Evolutionary conservation across 768 basidiomycete species (phyloP), one percentile per base, ranked within the genome.

Genomic region (Amanita subjunquillea): DNA sequence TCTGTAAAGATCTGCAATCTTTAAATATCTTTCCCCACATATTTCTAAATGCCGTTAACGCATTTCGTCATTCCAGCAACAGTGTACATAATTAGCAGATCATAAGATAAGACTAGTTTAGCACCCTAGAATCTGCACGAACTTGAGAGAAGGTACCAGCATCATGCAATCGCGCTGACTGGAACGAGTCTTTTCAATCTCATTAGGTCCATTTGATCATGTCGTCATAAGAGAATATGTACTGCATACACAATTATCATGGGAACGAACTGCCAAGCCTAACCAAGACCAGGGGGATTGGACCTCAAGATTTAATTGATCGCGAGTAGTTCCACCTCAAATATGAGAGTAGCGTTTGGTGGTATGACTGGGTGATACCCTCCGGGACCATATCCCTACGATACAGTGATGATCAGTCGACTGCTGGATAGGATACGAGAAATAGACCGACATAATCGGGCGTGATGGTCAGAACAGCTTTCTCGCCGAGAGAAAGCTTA

Each of bases 331-430:
- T 93, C 87, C 49, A 94, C 87, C 68, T 91, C 88, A 62, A 93
- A 93, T 55, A 68, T 75, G 65, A 94, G 76, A 10, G 77, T 81
- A 4, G 87, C 64, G 63, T 91, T 82, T 58, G 84, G 63, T 10
- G 89, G 89, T 65, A 92, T 92, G 56, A 86, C 72, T 17, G 86
- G 86, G 7, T 83, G 81, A 68, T 85, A 90, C 6, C 91, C 90
- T 17, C 83, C 76, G 23, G 67, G 20, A 12, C 88, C 89, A 57
- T 91, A 90, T 44, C 73, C 87, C 86, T 90, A 58, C 45, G 48
- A 41, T 23, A 3, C 0, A 27, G 43, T 48, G 42, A 56, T 25
- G 34, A 53, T 47, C 25, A 56, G 49, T 27, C 46, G n/a, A 17
- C 22, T 29, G 50, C 42, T 7, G 47, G 37, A 51, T 40, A 48